A percentile compares a stretch with the other conserved stretches of the same genome.
phyloP scores from a whole-genome alignment of 208 protist genomes.

The Naegleria gruberi region DNA sequence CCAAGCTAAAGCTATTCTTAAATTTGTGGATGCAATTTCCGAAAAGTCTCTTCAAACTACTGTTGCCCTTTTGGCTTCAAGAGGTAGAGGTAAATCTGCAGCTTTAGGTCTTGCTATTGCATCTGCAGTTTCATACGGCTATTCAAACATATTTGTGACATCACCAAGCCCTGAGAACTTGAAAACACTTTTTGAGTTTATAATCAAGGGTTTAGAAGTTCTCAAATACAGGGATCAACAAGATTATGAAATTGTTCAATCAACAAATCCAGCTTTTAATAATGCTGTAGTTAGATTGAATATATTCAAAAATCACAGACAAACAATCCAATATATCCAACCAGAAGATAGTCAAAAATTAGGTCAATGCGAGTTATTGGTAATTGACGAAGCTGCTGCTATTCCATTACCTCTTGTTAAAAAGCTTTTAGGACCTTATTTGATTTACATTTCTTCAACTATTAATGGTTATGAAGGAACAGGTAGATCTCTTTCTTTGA shows the following conservation, averaged over 20 bases:
- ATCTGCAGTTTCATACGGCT: conserved; percentile 87
- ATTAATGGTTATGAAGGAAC: conserved; percentile 98
- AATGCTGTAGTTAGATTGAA: conserved; percentile 94
- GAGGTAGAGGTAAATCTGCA: conserved; percentile 96
- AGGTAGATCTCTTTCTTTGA: conserved; percentile 98
- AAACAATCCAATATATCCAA: conserved; percentile 96
- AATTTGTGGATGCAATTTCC: conserved; percentile 91
- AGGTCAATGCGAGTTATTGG: conserved; percentile 71
- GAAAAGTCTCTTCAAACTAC: conserved; percentile 92
- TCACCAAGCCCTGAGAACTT: conserved; percentile 94
- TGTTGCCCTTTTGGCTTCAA: conserved; percentile 87
- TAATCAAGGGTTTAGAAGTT: conserved; percentile 87
- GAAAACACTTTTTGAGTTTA: conserved; percentile 99
- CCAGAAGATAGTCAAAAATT: conserved; percentile 45
- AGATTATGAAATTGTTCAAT: conserved; percentile 94
- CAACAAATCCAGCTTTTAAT: conserved; percentile 79
- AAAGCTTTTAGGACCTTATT: conserved; percentile 89
- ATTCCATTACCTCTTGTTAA: conserved; percentile 96
- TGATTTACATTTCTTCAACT: conserved; percentile 97
- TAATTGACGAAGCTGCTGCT: conserved; percentile 99
- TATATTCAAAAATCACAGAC: conserved; percentile 89
- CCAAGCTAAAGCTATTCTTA: conserved; percentile 91
- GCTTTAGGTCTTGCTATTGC: conserved; percentile 86
- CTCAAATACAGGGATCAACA: conserved; percentile 89
- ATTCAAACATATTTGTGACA: conserved; percentile 99